Conservation (phyloP, 108 stramenopile genomes). For the Nitzschia putrida region DNA sequence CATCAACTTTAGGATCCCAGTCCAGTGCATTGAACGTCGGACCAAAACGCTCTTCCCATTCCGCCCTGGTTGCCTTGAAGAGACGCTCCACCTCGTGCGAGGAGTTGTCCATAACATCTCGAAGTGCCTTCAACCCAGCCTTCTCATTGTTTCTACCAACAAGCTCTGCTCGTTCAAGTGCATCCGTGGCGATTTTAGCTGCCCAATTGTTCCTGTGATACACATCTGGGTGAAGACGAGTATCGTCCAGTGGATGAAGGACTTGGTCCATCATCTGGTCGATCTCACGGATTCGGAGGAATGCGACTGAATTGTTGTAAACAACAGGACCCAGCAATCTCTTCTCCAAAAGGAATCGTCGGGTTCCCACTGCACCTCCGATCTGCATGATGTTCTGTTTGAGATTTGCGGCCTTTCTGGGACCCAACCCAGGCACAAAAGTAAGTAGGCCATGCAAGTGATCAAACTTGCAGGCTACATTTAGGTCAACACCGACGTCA, state of each 20-base stretch:
- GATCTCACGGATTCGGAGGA: slow-evolving; percentile 76
- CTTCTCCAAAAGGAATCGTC: slow-evolving; percentile 67
- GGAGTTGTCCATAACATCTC: slow-evolving; percentile 84
- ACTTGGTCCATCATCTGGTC: slow-evolving; percentile 25
- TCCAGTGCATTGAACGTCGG: slow-evolving; percentile 68
- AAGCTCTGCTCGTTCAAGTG: slow-evolving; percentile 68
- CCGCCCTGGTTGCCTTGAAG: slow-evolving; percentile 70
- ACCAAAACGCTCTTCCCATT: slow-evolving; percentile 81
- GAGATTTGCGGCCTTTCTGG: slow-evolving; percentile 87
- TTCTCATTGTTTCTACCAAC: slow-evolving; percentile 48
- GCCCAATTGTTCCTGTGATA: slow-evolving; percentile 86
- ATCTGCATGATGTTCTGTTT: slow-evolving; percentile 73
- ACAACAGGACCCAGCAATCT: slow-evolving; percentile 80
- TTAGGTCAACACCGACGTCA: slow-evolving; percentile 89
- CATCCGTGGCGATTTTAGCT: slow-evolving; percentile 83
- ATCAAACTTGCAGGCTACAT: slow-evolving; percentile 67
- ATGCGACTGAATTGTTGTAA: slow-evolving; percentile 90
- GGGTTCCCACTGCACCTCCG: slow-evolving; percentile 63
- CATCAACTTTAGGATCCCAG: slow-evolving; percentile 78
- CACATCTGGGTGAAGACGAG: slow-evolving; percentile 88
- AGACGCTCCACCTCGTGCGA: slow-evolving; percentile 71
- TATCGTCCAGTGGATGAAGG: slow-evolving; percentile 87
- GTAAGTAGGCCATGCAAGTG: slow-evolving; percentile 77
- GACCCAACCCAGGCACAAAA: slow-evolving; percentile 94
- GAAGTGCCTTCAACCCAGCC: slow-evolving; percentile 66